Base-by-base conservation (phyloP, 495 filamentous ascomycete genomes). In the Penicillium longicatenatum region DNA sequence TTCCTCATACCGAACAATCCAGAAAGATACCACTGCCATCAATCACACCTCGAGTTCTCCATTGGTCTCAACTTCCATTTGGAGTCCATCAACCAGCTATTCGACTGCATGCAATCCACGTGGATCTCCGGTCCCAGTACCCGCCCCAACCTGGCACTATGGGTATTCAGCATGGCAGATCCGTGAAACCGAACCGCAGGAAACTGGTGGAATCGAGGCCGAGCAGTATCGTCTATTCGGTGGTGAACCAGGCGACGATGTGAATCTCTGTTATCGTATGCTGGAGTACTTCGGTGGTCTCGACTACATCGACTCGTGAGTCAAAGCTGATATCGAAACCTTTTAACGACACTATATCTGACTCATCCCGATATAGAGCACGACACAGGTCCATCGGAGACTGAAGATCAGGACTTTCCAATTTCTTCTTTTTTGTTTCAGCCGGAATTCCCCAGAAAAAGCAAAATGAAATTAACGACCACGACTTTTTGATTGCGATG, bases 241-340 rank as follows among this genome's bases (percentile, higher is more conserved):
- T 37, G 77, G 76, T 6, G 76, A 75, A 60, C 77, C 77, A 20
- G 76, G 77, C 24, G 76, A 80, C 55, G 77, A 80, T 57, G 58
- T 75, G 45, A 63, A 57, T 52, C 72, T 80, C 16, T 79, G 75
- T 59, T 72, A 76, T 58, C 71, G 75, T 33, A 80, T 80, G 77
- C 70, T 80, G 16, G 74, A 79, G 57, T 79, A 75, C 53, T 80
- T 80, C 42, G 76, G 69, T 59, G 74, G 73, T 56, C 73, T 80
- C 31, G 77, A 79, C 59, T 80, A 77, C 64, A 78, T 80, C 60
- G 63, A 79, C 54, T 63, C 71, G 72, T 78, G 63, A 75, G 72
- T 75, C 7, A 47, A 12, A 9, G 39, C 37, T 4, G n/a, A 46
- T 35, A 50, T 29, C 54, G 29, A 51, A 43, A 45, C 35, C 48